A percentile compares a stretch with the other conserved stretches of the same genome.
Evolutionary conservation across 148 eudicot species (phyloP).

Genomic region (Pharnaceum exiguum): DNA sequence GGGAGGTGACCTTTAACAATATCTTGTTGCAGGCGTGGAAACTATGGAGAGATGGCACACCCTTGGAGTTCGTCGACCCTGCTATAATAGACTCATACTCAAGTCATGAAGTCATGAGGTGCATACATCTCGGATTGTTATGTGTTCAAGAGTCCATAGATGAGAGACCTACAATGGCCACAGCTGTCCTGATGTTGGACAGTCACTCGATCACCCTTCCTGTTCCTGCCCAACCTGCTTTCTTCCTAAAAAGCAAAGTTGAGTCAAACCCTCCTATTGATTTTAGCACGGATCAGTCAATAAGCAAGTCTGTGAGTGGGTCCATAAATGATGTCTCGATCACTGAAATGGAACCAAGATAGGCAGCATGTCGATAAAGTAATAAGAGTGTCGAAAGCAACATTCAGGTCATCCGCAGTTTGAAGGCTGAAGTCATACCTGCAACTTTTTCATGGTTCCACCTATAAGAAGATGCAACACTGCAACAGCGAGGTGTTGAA

Average conservation of each 20-base stretch:
- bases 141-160: conserved; percentile 12
- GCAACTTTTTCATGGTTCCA: too few species aligned
- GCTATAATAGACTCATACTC: conserved; percentile 2
- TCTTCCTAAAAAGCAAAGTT: background rate
- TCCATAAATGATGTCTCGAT: background rate
- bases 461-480: too few species aligned
- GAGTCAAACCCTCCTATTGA: background rate
- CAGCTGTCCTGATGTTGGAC: conserved; percentile 7
- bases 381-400: too few species aligned
- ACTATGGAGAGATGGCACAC: conserved; percentile 11
- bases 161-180: conserved; percentile 12
- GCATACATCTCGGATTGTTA: conserved; percentile 13
- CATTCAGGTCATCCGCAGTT: too few species aligned
- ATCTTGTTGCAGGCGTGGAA: conserved; percentile 22
- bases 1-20: too few species aligned
- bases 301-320: background rate
- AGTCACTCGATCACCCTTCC: background rate
- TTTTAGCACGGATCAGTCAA: background rate
- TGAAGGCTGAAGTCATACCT: too few species aligned
- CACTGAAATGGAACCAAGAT: background rate
- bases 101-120: background rate
- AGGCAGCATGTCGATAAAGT: too few species aligned
- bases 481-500: too few species aligned
- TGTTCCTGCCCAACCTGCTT: background rate
- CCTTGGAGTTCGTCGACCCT: conserved; percentile 13